Evolutionary conservation across 331 rosid genomes (phyloP).

Genomic region (Rosa hybrid): DNA sequence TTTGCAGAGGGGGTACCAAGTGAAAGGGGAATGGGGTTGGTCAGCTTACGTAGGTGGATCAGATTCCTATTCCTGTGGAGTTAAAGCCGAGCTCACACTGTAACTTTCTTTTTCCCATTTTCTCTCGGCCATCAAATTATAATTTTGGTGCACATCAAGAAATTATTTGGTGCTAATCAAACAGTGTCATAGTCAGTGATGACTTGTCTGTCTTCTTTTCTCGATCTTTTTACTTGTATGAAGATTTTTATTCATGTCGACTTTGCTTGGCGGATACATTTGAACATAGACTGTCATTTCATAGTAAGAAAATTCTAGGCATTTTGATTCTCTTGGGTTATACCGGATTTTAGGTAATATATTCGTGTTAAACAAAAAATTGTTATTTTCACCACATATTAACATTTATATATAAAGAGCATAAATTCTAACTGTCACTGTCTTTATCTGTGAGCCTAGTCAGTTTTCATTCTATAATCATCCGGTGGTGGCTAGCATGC

Average conservation of each 20-base stretch:
- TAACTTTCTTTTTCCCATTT: background rate
- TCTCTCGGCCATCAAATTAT: background rate
- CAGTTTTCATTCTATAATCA: too few relatives aligned
- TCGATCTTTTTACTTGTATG: background rate
- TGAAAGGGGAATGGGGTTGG: background rate
- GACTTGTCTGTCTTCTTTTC: background rate
- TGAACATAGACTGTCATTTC: too few relatives aligned
- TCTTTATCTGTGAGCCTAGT: too few relatives aligned
- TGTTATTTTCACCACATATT: too few relatives aligned
- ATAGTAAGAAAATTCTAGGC: too few relatives aligned
- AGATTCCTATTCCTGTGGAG: conserved; percentile 1
- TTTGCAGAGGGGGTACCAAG: background rate
- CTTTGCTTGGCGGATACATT: background rate
- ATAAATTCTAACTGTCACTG: too few relatives aligned
- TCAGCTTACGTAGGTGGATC: background rate
- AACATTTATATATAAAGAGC: too few relatives aligned
- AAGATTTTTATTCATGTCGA: background rate
- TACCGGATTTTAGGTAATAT: too few relatives aligned
- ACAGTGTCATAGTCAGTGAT: background rate
- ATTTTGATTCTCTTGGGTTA: too few relatives aligned
- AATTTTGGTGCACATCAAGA: background rate
- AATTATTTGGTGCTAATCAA: background rate
- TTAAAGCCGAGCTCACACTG: background rate
- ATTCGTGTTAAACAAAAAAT: too few relatives aligned
- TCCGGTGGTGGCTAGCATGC: too few relatives aligned